Conservation (phyloP, 352 stramenopile species). For the Phytophthora boehmeriae region DNA sequence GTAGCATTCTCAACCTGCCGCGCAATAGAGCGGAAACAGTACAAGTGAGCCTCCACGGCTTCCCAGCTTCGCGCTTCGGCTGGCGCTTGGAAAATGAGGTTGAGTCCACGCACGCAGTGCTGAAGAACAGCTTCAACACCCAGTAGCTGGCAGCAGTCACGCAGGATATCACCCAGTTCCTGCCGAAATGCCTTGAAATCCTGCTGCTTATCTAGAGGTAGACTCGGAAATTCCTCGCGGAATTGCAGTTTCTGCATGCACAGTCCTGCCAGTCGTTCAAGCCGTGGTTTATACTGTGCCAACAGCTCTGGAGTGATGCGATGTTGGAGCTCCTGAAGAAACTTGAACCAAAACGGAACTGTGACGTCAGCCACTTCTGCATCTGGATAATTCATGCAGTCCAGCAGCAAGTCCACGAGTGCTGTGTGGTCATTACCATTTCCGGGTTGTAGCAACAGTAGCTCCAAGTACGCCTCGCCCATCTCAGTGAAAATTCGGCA, state of each 20-base stretch:
- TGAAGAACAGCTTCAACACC: constrained; percentile 74
- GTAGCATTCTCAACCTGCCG: constrained; percentile 69
- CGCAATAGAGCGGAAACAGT: constrained; percentile 85
- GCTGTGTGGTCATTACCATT: constrained; percentile 54
- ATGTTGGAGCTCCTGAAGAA: constrained; percentile 54
- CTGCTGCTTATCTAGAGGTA: constrained; percentile 76
- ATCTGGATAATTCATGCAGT: constrained; percentile 86
- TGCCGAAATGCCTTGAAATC: constrained; percentile 87
- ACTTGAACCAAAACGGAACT: constrained; percentile 85
- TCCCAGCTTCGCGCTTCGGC: constrained; percentile 64
- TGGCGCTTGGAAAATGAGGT: constrained; percentile 67
- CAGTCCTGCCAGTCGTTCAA: constrained; percentile 65
- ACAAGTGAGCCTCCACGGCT: constrained; percentile 80
- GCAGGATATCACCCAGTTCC: constrained; percentile 79
- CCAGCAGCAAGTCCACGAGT: constrained; percentile 86
- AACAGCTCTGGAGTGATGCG: constrained; percentile 31
- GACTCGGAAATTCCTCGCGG: constrained; percentile 57
- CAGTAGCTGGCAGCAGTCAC: constrained; percentile 76
- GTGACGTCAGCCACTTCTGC: constrained; percentile 84
- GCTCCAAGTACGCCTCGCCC: constrained; percentile 82
- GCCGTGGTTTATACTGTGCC: constrained; percentile 48
- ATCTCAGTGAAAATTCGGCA: constrained; percentile 92
- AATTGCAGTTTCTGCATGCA: constrained; percentile 90
- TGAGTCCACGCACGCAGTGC: constrained; percentile 78
- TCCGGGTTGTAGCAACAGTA: constrained; percentile 55